Evolutionary conservation across 1,284 basidiomycete species (phyloP), one percentile per base, ranked within the genome.

Genomic region (Papiliotrema fonsecae): DNA sequence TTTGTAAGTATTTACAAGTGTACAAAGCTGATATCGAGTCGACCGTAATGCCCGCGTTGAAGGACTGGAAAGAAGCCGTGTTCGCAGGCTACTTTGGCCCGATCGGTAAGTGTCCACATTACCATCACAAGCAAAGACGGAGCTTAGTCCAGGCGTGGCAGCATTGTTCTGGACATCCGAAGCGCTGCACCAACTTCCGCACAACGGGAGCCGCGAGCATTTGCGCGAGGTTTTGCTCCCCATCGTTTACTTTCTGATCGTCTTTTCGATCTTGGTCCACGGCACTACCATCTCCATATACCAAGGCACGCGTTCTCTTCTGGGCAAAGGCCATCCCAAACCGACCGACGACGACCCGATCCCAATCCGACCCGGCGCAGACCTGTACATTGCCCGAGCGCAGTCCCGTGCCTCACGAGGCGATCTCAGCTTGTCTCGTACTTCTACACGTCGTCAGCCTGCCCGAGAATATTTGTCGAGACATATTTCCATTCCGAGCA

Each of bases 231-330:
- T 74, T 14, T 71, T 77, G 49, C 52, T 61, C 1, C 77, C 77
- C 1, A 67, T 78, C 27, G 75, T 78, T 10, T 69, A 77, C 42
- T 77, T 78, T 50, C 63, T 76, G 44, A 73, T 78, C 18, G 67
- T 78, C 40, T 63, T 66, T 0, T 75, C 72, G 0, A 71, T 78
- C 1, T 50, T 78, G 27, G 67, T 72, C 0, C 77, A 78, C 52
- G 77, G 64, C 35, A 55, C 62, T 25, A 61, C 60, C 6, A 64
- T 66, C 34, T 58, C 62, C 0, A 21, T 66, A 37, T 58, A 55
- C 24, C 62, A 61, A 49, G 51, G 26, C 26, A 43, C 27, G 27
- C 25, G 42, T 7, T 32, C 28, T 6, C 57, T 16, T 52, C 28
- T 31, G 22, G 27, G 28, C n/a, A 30, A 42, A 38, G 11, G 16